Base-by-base conservation (phyloP, 1,284 basidiomycete genomes). In the Inonotus obliquus region DNA sequence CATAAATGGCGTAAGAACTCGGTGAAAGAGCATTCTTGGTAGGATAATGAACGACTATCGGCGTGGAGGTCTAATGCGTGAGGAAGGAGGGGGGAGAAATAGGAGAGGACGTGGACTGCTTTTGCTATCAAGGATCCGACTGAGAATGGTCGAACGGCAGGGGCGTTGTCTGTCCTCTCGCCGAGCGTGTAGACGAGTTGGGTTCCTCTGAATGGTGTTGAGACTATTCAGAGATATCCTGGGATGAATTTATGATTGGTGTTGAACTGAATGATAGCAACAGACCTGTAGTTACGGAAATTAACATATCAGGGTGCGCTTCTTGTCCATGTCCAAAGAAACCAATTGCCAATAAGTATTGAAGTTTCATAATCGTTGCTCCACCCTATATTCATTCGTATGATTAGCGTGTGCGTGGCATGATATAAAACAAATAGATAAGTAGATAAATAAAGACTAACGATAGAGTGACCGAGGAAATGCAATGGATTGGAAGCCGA, bases 381-480 rank as follows among this genome's bases (percentile, higher is more conserved):
- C 79, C 81, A n/a, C 81, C 81, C 80, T 82, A 51, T 6, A 19
- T 48, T 21, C 17, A 53, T 7, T 2, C 5, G 45, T 38, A 54
- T n/a, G n/a, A n/a, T n/a, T n/a, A n/a, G n/a, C n/a, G n/a, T n/a
- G n/a, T n/a, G n/a, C n/a, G n/a, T n/a, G n/a, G n/a, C n/a, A n/a
- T n/a, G n/a, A n/a, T n/a, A n/a, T n/a, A n/a, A 39, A 2, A 2
- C 11, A 6, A 6, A 10, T 45, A 25, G 39, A 35, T 47, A 39
- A 59, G n/a, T 19, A 44, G 21, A 62, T 23, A 44, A 53, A 27
- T 35, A 21, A 39, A 45, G 9, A 29, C 74, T 38, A 66, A 80
- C 82, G 55, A 84, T 72, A 1, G 81, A 83, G 68, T 84, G 81
- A 0, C 80, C 82, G 0, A 85, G 61, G 62, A 85, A 82, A 68